A percentile compares a stretch with the other conserved stretches of the same genome.
phyloP scores from a whole-genome alignment of 306 rosid genomes.

The Pachyrhizus erosus region DNA sequence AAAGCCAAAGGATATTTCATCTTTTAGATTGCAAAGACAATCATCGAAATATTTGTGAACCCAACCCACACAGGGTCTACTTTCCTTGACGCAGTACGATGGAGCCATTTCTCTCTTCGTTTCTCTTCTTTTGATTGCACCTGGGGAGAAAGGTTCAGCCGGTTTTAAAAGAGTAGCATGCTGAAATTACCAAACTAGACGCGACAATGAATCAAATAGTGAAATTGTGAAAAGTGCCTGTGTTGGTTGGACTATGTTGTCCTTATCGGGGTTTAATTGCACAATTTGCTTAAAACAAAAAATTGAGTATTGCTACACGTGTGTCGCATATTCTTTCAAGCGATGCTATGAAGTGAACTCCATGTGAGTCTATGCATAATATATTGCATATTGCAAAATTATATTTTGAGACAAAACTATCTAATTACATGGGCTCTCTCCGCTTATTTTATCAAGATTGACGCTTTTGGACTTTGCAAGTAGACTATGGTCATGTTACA shows the following conservation, averaged over 20 bases:
- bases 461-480: not conserved
- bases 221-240: not conserved
- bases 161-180: conserved; percentile 21
- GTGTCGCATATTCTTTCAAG: conserved; percentile 45
- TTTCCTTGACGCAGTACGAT: conserved; percentile 71
- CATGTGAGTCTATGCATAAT: conserved; percentile 18
- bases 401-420: not conserved
- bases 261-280: conserved; percentile 15
- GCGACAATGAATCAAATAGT: not conserved
- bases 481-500: conserved; percentile 5
- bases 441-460: not conserved
- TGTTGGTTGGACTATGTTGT: not conserved
- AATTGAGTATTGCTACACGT: not conserved
- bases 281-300: not conserved
- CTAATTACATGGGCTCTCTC: not conserved
- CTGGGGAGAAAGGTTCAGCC: conserved; percentile 4
- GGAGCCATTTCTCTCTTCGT: conserved; percentile 47
- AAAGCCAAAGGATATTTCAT: conserved; percentile 71
- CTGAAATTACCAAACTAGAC: conserved; percentile 21
- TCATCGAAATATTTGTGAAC: conserved; percentile 73
- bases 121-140: not conserved
- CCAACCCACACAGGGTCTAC: conserved; percentile 74
- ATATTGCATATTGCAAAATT: conserved; percentile 2
- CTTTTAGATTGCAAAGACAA: conserved; percentile 78
- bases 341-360: not conserved